A percentile compares a stretch with the other conserved stretches of the same genome.
Conservation (phyloP, 2,329 filamentous ascomycete species). For the Bipolaris gigantea region DNA sequence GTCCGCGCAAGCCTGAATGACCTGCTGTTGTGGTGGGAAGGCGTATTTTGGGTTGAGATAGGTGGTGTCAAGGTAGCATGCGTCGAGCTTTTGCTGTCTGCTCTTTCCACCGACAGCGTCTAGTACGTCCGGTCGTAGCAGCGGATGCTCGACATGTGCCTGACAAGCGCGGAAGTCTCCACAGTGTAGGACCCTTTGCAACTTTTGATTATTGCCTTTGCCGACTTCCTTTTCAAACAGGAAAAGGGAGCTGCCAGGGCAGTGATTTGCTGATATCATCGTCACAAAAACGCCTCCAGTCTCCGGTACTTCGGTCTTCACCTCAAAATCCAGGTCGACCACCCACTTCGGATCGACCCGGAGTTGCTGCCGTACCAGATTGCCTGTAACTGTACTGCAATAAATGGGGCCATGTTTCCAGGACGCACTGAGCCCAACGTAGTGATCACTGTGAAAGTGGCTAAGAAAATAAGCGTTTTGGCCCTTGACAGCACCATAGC, state of each 20-base stretch:
- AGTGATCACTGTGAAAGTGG: slow-evolving; percentile 98
- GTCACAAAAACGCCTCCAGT: slow-evolving; percentile 84
- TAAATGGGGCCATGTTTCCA: slow-evolving; percentile 97
- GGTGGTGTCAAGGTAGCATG: slow-evolving; percentile 96
- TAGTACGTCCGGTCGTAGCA: slow-evolving; percentile 73
- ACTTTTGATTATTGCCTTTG: slow-evolving; percentile 60
- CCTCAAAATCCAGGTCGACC: slow-evolving; percentile 81
- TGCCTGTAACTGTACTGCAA: slow-evolving; percentile 89
- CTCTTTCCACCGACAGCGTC: slow-evolving; percentile 71
- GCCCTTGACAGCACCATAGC: slow-evolving; percentile 89
- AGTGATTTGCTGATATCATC: slow-evolving; percentile 97
- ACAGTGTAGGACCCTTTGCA: slow-evolving; percentile 87
- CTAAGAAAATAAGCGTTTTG: slow-evolving; percentile 95
- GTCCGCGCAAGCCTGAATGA: slow-evolving; percentile 83
- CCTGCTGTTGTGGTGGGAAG: slow-evolving; percentile 85
- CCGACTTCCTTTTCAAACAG: slow-evolving; percentile 80
- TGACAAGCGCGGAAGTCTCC: slow-evolving; percentile 93
- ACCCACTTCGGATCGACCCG: slow-evolving; percentile 85
- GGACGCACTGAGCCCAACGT: slow-evolving; percentile 81
- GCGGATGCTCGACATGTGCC: slow-evolving; percentile 78
- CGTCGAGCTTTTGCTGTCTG: slow-evolving; percentile 84
- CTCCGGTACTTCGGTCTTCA: slow-evolving; percentile 73
- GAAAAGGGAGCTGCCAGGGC: slow-evolving; percentile 90
- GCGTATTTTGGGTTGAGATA: slow-evolving; percentile 95
- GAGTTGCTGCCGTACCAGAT: slow-evolving; percentile 83